Conservation (phyloP, 306 rosid genomes). For the Trichosanthes truncata region DNA sequence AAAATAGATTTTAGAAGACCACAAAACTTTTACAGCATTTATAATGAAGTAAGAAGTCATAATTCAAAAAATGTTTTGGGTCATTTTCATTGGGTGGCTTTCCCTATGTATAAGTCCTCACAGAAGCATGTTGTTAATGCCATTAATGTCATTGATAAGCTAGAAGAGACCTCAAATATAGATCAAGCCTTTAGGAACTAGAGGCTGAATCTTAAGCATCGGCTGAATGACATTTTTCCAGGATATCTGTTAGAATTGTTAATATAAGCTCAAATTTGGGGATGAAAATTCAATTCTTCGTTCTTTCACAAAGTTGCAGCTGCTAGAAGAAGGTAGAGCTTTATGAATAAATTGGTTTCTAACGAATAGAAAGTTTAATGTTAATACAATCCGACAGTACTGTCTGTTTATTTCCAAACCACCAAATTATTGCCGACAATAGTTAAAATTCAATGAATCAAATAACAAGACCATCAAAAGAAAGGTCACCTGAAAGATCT, state of each 20-base stretch:
- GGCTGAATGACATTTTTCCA: background rate
- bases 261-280: background rate
- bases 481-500: constrained; percentile 80
- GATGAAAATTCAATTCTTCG: background rate
- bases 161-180: background rate
- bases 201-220: background rate
- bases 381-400: background rate
- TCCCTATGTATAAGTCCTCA: background rate
- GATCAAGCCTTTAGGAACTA: background rate
- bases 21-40: background rate
- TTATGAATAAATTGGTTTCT: background rate
- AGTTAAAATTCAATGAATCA: constrained; percentile 5
- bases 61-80: background rate
- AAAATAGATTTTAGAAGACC: background rate
- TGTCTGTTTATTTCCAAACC: background rate
- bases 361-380: background rate
- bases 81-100: background rate
- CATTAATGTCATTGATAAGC: background rate
- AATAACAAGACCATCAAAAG: background rate
- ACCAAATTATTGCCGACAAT: background rate
- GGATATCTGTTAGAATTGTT: background rate
- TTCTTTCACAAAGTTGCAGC: background rate
- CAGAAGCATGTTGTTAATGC: background rate
- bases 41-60: background rate
- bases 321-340: background rate